phyloP scores from a whole-genome alignment of 2,329 filamentous ascomycete species.

The Ceratocystis colombiana region DNA sequence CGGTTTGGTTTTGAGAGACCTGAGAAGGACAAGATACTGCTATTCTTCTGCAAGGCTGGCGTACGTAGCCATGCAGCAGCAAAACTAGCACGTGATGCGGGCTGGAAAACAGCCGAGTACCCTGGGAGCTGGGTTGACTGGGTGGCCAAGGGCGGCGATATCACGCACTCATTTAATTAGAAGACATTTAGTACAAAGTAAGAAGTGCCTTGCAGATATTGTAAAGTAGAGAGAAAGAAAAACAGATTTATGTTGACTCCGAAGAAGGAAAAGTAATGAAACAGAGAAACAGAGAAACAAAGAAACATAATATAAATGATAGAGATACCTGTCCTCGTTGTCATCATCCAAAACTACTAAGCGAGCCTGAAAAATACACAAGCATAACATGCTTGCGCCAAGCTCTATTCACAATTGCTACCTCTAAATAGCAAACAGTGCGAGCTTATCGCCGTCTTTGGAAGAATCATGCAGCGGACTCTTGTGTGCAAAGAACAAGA shows the following conservation, averaged over 20 bases:
- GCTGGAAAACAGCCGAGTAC: constrained; percentile 68
- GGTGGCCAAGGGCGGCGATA: constrained; percentile 55
- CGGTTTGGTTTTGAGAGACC: constrained; percentile 68
- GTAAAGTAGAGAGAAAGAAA: neutral
- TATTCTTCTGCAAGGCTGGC: constrained; percentile 92
- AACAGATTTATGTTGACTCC: neutral
- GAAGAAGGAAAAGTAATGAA: neutral
- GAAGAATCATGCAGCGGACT: constrained; percentile 39
- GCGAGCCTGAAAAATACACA: neutral
- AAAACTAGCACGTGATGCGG: constrained; percentile 62
- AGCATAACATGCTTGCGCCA: neutral
- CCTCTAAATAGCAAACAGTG: constrained; percentile 2
- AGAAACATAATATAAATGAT: neutral
- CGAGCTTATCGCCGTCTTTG: constrained; percentile 1
- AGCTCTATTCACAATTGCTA: neutral
- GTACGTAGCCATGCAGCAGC: constrained; percentile 73
- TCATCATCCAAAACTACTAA: neutral
- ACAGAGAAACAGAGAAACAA: neutral
- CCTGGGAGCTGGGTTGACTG: constrained; percentile 74
- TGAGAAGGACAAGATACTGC: constrained; percentile 45
- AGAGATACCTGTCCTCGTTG: neutral
- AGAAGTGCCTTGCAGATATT: neutral
- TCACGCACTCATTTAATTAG: constrained; percentile 27
- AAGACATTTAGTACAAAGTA: neutral
- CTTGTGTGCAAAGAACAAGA: constrained; percentile 83